Conservation (phyloP, 257 asterid genomes). For the Echites panduratus region DNA sequence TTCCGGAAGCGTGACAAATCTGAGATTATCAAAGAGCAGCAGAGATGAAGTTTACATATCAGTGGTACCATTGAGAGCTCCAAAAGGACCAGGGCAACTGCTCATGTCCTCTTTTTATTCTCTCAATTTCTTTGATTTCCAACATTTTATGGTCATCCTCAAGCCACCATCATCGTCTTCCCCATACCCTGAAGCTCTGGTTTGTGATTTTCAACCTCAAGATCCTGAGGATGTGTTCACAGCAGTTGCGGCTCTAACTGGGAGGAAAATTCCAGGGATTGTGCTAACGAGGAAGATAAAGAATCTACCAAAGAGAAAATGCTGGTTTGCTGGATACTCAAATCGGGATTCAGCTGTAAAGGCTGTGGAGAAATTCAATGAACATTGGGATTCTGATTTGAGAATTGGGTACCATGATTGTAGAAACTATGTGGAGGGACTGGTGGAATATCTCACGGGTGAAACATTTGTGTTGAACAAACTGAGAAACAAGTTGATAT, state of each 20-base stretch:
- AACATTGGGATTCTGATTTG: slow-evolving; percentile 54
- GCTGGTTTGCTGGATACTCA: slow-evolving; percentile 72
- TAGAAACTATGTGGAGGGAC: slow-evolving; percentile 52
- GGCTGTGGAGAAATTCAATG: slow-evolving; percentile 43
- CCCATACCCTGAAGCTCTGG: slow-evolving; percentile 26
- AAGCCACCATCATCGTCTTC: slow-evolving; percentile 27
- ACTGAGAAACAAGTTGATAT: slow-evolving; percentile 10
- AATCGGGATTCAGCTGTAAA: slow-evolving; percentile 23
- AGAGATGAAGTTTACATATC: slow-evolving; percentile 68
- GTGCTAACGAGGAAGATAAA: slow-evolving; percentile 43
- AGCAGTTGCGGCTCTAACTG: slow-evolving; percentile 60
- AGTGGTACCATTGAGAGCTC: slow-evolving; percentile 54
- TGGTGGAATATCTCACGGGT: slow-evolving; percentile 64
- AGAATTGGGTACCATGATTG: slow-evolving; percentile 64
- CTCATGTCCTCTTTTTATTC: slow-evolving; percentile 57
- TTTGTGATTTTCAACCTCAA: slow-evolving; percentile 71
- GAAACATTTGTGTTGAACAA: slow-evolving; percentile 31
- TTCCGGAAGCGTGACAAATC: neutral
- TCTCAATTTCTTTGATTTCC: slow-evolving; percentile 46
- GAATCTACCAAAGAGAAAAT: slow-evolving; percentile 51
- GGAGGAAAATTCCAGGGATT: slow-evolving; percentile 51
- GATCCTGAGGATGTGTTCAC: slow-evolving; percentile 63
- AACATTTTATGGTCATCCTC: slow-evolving; percentile 76
- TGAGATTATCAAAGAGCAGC: slow-evolving; percentile 3
- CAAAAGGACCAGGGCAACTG: slow-evolving; percentile 54